Evolutionary conservation across 2,329 filamentous ascomycete genomes (phyloP), one percentile per base, ranked within the genome.

Genomic region (Neurospora sp.): DNA sequence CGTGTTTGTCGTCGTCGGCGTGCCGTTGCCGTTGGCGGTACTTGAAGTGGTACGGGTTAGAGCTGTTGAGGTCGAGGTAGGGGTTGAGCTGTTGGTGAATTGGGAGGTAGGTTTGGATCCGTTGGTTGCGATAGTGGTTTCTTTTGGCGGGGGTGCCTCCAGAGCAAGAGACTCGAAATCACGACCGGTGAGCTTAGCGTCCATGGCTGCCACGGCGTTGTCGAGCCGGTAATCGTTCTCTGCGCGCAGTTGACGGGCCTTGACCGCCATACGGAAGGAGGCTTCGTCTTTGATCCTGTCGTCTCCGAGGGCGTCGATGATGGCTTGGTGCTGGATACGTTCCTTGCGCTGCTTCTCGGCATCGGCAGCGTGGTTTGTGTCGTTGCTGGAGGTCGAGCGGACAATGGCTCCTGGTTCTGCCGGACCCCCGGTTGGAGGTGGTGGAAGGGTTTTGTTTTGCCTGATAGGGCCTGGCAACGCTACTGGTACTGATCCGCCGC

Each of bases 241-340:
- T 46, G 85, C 83, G 33, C 86, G 79, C 40, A 83, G 82, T 76
- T 91, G 88, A 33, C 87, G 82, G 4, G 88, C 89, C 8, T 84
- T 80, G 6, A 92, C 85, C 2, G 89, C 88, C 36, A 85, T 84
- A 73, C 87, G 86, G 74, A 92, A 90, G 17, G 82, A 86, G 6
- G 86, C 86, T 75, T 91, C 88, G 72, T 92, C 89, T 36, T 87
- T 85, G 1, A 91, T 88, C 19, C 88, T 82, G 70, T 92, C 89
- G 74, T 92, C 89, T 41, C 86, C 86, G 1, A 92, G 79, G 0
- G 89, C 88, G 70, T 91, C 89, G 68, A 90, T 82, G 52, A 92
- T 88, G 38, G 87, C 88, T 77, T 90, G 87, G 73, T 89, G 86
- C 73, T 87, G 88, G 70, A 87, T 82, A 15, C 86, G 82, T 75